These are phyloP conservation scores for Coemansia sp. DNA, from an alignment of 192 early-diverging fungal species.

Conservation along the genomic window DNA sequence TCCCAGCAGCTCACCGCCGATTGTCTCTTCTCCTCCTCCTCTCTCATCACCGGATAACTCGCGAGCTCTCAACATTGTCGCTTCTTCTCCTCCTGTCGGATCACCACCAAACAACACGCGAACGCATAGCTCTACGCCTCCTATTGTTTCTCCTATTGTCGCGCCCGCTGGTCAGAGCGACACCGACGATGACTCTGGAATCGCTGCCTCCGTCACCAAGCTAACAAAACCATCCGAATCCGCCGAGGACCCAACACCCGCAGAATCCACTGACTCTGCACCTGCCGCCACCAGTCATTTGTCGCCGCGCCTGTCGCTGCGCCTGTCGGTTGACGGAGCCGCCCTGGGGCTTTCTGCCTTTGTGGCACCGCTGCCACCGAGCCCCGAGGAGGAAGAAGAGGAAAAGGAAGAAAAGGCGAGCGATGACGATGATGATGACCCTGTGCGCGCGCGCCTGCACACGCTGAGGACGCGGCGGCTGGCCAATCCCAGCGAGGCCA, in stretches of 20 bases:
- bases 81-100: no score
- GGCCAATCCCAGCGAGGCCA: neutral
- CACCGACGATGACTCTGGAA: constrained; percentile 43
- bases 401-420: neutral
- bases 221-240: constrained; percentile 4
- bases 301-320: constrained; percentile 35
- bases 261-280: neutral
- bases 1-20: neutral
- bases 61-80: no score
- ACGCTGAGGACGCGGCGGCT: constrained; percentile 30
- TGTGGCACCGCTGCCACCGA: constrained; percentile 8
- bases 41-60: no score
- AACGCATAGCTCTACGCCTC: neutral
- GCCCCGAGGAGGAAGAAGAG: neutral
- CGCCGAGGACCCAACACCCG: neutral
- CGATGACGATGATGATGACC: neutral
- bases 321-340: constrained; percentile 35
- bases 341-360: constrained; percentile 28
- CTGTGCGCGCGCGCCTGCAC: constrained; percentile 22
- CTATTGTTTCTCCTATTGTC: neutral
- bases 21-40: neutral
- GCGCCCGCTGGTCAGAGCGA: neutral
- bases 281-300: constrained; percentile 1
- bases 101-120: no score
- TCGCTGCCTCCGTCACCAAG: constrained; percentile 24